Evolutionary conservation across 2,329 filamentous ascomycete genomes (phyloP).

Genomic region (Talaromyces piceae): DNA sequence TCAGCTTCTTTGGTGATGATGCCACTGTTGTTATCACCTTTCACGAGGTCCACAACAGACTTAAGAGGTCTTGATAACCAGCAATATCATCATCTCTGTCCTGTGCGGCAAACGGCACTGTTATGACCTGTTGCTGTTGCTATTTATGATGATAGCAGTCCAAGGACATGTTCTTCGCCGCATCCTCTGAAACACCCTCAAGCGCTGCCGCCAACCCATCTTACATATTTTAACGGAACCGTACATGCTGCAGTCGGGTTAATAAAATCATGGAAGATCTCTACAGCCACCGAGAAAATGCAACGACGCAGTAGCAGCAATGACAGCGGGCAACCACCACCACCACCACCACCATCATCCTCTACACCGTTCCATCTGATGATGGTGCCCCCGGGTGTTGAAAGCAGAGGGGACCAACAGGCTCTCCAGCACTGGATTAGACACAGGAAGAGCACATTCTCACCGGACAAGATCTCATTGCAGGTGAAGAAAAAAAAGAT

Average conservation of each 20-base stretch:
- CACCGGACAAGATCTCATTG: not conserved
- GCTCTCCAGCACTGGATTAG: conserved; percentile 1
- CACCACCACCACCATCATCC: not conserved
- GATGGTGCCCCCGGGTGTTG: not conserved
- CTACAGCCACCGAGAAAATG: conserved; percentile 1
- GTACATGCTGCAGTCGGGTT: not conserved
- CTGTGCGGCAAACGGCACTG: not conserved
- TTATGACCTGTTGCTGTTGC: not conserved
- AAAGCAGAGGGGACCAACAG: not conserved
- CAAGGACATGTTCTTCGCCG: not conserved
- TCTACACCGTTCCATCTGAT: not conserved
- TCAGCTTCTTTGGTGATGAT: not conserved
- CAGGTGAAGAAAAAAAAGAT: not conserved
- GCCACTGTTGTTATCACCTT: not conserved
- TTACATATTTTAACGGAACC: not conserved
- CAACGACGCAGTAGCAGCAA: not conserved
- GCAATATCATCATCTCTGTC: not conserved
- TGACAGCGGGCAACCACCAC: no score
- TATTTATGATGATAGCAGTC: no score
- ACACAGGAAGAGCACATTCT: not conserved
- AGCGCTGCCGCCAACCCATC: not conserved
- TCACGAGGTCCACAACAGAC: not conserved
- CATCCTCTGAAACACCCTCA: not conserved
- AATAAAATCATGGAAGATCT: conserved; percentile 1
- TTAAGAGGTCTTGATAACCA: not conserved